phyloP scores from a whole-genome alignment of 352 stramenopile genomes.

The Plasmopara viticola region DNA sequence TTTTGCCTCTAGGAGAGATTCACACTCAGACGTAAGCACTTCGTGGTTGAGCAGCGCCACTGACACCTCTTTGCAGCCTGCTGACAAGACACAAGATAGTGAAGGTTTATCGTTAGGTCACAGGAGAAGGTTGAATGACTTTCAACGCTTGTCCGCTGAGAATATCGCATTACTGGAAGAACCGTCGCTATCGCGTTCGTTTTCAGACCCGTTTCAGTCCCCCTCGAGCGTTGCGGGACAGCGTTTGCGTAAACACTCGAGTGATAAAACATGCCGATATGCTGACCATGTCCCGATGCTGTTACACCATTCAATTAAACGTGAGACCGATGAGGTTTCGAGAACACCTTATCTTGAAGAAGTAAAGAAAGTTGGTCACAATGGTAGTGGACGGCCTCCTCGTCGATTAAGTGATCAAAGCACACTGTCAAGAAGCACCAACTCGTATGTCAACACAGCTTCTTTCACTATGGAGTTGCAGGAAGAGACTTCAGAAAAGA shows the following conservation, averaged over 20 bases:
- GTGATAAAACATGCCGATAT: constrained; percentile 21
- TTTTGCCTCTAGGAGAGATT: constrained; percentile 8
- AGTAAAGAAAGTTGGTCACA: constrained; percentile 20
- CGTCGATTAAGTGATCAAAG: constrained; percentile 28
- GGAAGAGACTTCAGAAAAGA: constrained; percentile 25
- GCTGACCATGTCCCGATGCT: constrained; percentile 45
- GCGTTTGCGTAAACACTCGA: constrained; percentile 23
- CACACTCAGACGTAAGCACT: constrained; percentile 5
- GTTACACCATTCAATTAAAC: constrained; percentile 37
- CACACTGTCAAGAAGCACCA: constrained; percentile 33
- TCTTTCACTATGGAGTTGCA: constrained; percentile 26
- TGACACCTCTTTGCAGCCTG: constrained; percentile 25
- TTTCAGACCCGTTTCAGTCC: constrained; percentile 58
- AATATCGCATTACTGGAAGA: constrained; percentile 23
- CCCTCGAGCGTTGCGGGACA: constrained; percentile 32
- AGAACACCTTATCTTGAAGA: constrained; percentile 16
- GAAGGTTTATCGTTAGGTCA: constrained; percentile 27
- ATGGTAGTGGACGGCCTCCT: constrained; percentile 23
- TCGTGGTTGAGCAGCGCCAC: constrained; percentile 16
- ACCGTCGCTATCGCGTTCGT: constrained; percentile 41
- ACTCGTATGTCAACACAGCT: constrained; percentile 29
- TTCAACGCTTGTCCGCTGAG: constrained; percentile 7
- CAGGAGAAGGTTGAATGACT: constrained; percentile 20
- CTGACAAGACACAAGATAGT: constrained; percentile 13
- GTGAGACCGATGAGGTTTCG: constrained; percentile 24